Conservation (phyloP, 164 flowering plant species). For the Euptelea pleiosperma region DNA sequence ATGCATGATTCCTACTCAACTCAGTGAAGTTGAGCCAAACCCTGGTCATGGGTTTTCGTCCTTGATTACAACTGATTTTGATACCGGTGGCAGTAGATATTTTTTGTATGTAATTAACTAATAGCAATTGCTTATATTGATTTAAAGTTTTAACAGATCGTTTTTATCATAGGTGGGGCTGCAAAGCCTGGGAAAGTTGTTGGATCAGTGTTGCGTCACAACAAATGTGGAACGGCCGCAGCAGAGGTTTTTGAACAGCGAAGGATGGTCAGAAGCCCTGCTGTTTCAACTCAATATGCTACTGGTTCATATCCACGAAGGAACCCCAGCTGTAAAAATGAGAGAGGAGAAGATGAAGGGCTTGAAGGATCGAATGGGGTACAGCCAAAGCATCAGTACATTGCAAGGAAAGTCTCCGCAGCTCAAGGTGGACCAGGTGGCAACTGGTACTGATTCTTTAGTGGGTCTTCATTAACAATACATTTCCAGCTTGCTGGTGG, state of each 20-base stretch:
- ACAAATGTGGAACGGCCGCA: slow-evolving; percentile 62
- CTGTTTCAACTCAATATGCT: slow-evolving; percentile 47
- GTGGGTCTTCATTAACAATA: too few relatives aligned
- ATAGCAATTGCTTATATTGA: background rate
- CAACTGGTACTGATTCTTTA: slow-evolving; percentile 49
- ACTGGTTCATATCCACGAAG: slow-evolving; percentile 68
- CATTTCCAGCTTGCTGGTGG: too few relatives aligned
- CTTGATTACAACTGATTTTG: too few relatives aligned
- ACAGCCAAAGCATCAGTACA: slow-evolving; percentile 69
- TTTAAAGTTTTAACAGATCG: too few relatives aligned
- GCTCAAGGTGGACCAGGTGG: slow-evolving; percentile 67
- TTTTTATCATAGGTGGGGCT: slow-evolving; percentile 39
- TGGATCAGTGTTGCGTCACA: slow-evolving; percentile 69
- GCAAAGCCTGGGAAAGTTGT: slow-evolving; percentile 93
- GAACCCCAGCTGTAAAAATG: slow-evolving; percentile 56
- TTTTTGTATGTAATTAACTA: too few relatives aligned
- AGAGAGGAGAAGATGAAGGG: slow-evolving; percentile 54
- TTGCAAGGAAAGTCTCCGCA: slow-evolving; percentile 80
- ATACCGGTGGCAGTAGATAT: too few relatives aligned
- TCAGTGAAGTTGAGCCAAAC: too few relatives aligned
- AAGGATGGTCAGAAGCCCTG: slow-evolving; percentile 52
- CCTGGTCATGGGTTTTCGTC: too few relatives aligned
- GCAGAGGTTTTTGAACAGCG: slow-evolving; percentile 59
- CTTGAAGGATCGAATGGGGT: slow-evolving; percentile 56
- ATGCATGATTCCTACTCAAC: too few relatives aligned